Evolutionary conservation across 352 stramenopile genomes (phyloP).

Genomic region (Pythium aquatile): DNA sequence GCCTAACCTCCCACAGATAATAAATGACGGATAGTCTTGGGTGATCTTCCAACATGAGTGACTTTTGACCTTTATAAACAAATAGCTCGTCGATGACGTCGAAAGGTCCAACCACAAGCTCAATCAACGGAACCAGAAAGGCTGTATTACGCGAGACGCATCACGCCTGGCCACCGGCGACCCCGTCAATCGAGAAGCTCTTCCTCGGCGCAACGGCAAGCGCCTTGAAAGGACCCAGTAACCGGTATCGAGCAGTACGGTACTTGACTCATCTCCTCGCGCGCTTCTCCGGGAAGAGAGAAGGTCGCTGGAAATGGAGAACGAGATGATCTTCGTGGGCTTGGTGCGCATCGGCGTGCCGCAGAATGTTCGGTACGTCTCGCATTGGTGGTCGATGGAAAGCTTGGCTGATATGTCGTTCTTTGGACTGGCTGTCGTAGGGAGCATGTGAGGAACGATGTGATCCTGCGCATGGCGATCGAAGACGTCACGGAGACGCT

Average conservation of each 20-base stretch:
- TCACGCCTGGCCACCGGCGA: not conserved
- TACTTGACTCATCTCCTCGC: not conserved
- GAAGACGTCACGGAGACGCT: constrained; percentile 47
- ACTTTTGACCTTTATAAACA: not conserved
- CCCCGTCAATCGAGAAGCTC: not conserved
- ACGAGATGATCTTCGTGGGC: constrained; percentile 36
- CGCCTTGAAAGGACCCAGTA: not conserved
- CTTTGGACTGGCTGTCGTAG: not conserved
- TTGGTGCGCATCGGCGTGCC: constrained; percentile 55
- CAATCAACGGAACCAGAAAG: not conserved
- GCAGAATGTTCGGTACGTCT: constrained; percentile 46
- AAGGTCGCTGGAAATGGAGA: not conserved
- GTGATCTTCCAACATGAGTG: not conserved
- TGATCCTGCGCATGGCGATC: constrained; percentile 64
- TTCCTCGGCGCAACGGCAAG: not conserved
- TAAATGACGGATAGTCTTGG: not conserved
- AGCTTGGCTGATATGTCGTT: not conserved
- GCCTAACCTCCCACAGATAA: not conserved
- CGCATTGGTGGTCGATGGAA: not conserved
- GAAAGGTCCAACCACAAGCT: not conserved
- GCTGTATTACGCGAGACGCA: not conserved
- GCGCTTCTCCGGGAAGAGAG: not conserved
- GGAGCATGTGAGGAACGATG: constrained; percentile 31
- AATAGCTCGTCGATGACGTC: not conserved
- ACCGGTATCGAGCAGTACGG: not conserved